Conservation (phyloP, 805 yeast species). For the Teunomyces stri region DNA sequence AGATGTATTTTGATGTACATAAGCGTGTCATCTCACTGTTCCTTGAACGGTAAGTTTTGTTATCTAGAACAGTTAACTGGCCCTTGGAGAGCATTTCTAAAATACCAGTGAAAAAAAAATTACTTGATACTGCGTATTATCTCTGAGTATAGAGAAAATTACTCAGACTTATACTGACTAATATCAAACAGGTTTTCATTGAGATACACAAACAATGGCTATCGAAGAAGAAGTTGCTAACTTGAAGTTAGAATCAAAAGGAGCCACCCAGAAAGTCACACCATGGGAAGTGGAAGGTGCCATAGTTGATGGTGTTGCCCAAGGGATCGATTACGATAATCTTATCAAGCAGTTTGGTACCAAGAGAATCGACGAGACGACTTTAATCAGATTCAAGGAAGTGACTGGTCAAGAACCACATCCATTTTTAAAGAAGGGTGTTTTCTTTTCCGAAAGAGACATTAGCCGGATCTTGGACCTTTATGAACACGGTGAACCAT, state of each 20-base stretch:
- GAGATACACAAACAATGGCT: slow-evolving; percentile 1
- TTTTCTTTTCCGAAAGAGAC: slow-evolving; percentile 90
- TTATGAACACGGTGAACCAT: slow-evolving; percentile 93
- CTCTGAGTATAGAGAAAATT: no score
- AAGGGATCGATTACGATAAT: slow-evolving; percentile 88
- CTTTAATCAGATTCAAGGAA: slow-evolving; percentile 67
- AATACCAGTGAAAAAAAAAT: no score
- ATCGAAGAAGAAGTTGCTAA: neutral
- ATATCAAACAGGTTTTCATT: neutral
- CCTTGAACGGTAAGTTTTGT: no score
- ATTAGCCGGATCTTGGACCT: slow-evolving; percentile 73
- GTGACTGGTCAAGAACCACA: slow-evolving; percentile 93
- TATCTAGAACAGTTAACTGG: no score
- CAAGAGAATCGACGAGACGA: slow-evolving; percentile 61
- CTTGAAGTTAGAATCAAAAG: slow-evolving; percentile 4
- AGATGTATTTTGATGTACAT: no score
- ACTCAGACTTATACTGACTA: no score
- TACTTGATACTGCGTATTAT: no score
- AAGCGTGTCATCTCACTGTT: no score
- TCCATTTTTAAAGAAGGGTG: slow-evolving; percentile 83
- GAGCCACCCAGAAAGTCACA: slow-evolving; percentile 50
- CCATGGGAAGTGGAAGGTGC: slow-evolving; percentile 99
- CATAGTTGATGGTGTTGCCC: slow-evolving; percentile 89
- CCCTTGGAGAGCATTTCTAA: no score
- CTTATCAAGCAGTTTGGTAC: slow-evolving; percentile 88